Evolutionary conservation across 2,329 filamentous ascomycete genomes (phyloP).

Genomic region (Colletotrichum tamarilloi): DNA sequence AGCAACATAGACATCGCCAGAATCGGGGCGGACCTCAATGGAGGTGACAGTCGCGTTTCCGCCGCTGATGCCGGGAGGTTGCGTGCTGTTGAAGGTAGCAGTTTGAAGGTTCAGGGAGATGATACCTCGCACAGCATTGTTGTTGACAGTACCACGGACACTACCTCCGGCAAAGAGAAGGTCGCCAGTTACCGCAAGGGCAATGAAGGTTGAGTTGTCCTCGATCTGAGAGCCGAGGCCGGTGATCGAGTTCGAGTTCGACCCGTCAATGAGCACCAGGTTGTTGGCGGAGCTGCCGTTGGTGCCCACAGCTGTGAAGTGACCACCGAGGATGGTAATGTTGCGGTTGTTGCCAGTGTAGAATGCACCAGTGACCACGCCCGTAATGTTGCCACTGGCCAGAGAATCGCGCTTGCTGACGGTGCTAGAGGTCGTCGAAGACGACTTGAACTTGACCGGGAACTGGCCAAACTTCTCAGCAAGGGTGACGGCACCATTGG

Average conservation of each 20-base stretch:
- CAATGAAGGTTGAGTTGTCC: slow-evolving; percentile 78
- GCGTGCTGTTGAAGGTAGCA: slow-evolving; percentile 69
- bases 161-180: slow-evolving; percentile 86
- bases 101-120: slow-evolving; percentile 81
- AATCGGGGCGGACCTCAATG: slow-evolving; percentile 78
- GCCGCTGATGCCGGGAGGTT: slow-evolving; percentile 82
- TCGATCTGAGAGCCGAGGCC: slow-evolving; percentile 77
- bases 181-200: slow-evolving; percentile 74
- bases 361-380: slow-evolving; percentile 83
- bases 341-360: slow-evolving; percentile 78
- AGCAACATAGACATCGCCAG: slow-evolving; percentile 83
- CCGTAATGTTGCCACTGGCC: slow-evolving; percentile 60
- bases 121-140: slow-evolving; percentile 75
- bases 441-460: slow-evolving; percentile 65
- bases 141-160: slow-evolving; percentile 76
- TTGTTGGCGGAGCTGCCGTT: slow-evolving; percentile 82
- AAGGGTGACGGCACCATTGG: slow-evolving; percentile 79
- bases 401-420: slow-evolving; percentile 59
- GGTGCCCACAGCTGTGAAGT: slow-evolving; percentile 78
- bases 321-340: slow-evolving; percentile 87
- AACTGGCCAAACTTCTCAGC: slow-evolving; percentile 64
- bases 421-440: slow-evolving; percentile 46
- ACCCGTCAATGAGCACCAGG: slow-evolving; percentile 83
- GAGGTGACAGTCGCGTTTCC: slow-evolving; percentile 78
- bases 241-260: slow-evolving; percentile 72